Evolutionary conservation across 352 stramenopile genomes (phyloP).

Genomic region (Phytophthora multivora): DNA sequence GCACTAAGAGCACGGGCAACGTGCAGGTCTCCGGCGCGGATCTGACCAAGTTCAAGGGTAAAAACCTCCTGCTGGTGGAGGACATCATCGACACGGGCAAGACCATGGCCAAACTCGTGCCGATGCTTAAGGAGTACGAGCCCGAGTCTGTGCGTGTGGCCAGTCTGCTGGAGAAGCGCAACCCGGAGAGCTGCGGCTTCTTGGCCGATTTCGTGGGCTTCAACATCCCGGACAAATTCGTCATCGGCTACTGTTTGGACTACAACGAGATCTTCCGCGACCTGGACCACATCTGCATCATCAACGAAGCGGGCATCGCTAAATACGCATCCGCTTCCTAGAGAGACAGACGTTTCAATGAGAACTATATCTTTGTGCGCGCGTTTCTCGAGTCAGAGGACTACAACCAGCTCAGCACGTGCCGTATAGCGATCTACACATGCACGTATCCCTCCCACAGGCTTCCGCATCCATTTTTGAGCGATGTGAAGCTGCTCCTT

Average conservation of each 20-base stretch:
- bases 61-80: constrained; percentile 95
- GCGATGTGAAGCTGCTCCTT: constrained; percentile 10
- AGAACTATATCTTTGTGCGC: not conserved
- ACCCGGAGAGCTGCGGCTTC: constrained; percentile 88
- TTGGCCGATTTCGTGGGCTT: constrained; percentile 96
- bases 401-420: too few species aligned
- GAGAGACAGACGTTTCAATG: not conserved
- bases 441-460: not conserved
- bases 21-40: constrained; percentile 91
- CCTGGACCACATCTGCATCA: constrained; percentile 95
- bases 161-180: constrained; percentile 95
- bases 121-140: constrained; percentile 79
- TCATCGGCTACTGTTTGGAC: constrained; percentile 96
- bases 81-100: constrained; percentile 98
- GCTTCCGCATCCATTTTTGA: not conserved
- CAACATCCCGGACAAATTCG: constrained; percentile 96
- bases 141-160: constrained; percentile 89
- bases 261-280: constrained; percentile 98
- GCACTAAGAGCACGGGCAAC: constrained; percentile 90
- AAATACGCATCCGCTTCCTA: constrained; percentile 74
- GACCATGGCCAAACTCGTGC: constrained; percentile 93
- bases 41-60: constrained; percentile 85
- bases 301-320: constrained; percentile 92
- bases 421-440: not conserved
- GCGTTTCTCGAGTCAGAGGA: not conserved